Base-by-base conservation (phyloP, 805 yeast species). In the Candida germanica region DNA sequence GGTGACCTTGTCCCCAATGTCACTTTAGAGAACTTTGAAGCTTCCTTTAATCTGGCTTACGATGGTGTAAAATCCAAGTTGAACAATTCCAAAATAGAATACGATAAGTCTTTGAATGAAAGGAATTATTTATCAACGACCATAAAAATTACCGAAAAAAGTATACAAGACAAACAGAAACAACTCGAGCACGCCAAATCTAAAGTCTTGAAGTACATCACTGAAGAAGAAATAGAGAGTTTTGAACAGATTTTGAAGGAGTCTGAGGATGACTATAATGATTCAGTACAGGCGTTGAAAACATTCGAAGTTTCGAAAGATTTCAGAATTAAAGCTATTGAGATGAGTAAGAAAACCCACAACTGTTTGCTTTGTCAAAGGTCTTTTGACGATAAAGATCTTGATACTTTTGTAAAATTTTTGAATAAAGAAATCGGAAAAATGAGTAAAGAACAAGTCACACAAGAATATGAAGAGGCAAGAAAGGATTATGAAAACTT, bases 341-440 rank as follows among this genome's bases (percentile, higher is more conserved):
- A 76, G 20, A 56, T 73, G 26, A 93, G 95, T 0, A 60, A 75
- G 18, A 50, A 54, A 3, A 69, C 73, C 6, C 70, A 79, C 8
- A 66, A 75, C 31, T 91, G 97, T 57, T 61, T 80, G 28, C 61
- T 89, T 29, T 91, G 98, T 56, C 74, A 75, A 13, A 68, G 95
- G 33, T 66, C 71, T 9, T 84, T 88, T 58, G 73, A 73, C 11
- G 64, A 62, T 7, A 57, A 51, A 1, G 64, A 58, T n/a, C 46
- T 61, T 15, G 39, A 49, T 1, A 40, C 36, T 4, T 67, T 67
- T 32, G 35, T 63, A 4, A 39, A 34, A 6, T 55, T 54, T n/a
- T 43, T 66, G 12, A 45, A 57, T 32, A 45, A 48, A 3, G 62
- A 57, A 33, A 51, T 65, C 13, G 50, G 54, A 20, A 49, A 57